Base-by-base conservation (phyloP, 192 early-diverging fungal species). In the Coemansia umbellata region DNA sequence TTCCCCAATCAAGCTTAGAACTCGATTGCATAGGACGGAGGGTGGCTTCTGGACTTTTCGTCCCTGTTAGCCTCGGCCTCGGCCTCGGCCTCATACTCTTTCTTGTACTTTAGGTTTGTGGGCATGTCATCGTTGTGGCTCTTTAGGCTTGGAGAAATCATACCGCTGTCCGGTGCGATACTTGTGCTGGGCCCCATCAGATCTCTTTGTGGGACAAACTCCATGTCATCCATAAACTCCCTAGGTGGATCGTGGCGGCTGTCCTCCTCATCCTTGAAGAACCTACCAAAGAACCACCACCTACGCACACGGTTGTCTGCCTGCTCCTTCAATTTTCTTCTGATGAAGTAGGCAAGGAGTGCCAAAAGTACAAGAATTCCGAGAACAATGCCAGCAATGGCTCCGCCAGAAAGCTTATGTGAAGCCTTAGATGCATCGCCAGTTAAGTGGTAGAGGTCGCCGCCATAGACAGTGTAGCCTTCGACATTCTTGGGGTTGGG, bases 251-350 rank as follows among this genome's bases (percentile, higher is more conserved):
- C 10, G 2, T 53, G 31, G 24, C 28, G 14, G 5, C 13, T 26
- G 2, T 21, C 28, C 49, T 39, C 36, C 17, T 61, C 50, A 2
- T 53, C 50, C 33, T 55, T 54, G 41, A 50, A 35, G 32, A 59
- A 41, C n/a, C 68, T 42, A 5, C 58, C 66, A 43, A 58, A 69
- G 37, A 63, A 49, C 66, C 66, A 69, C 66, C 66, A 69, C 2
- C 50, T 47, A 30, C 60, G 66, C 24, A 63, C 66, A 8, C 66
- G 53, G 8, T 50, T 58, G 31, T 21, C 37, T 8, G n/a, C 44
- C 4, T 21, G 7, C 37, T 57, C 53, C 8, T 53, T 37, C 3
- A 19, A 23, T 36, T 39, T 53, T 31, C 21, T 57, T 14, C 43
- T 23, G 26, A 47, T 42, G 4, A 62, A 42, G 31, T 26, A 58